phyloP scores from a whole-genome alignment of 139 green algal genomes.

The Chlorella sp. region DNA sequence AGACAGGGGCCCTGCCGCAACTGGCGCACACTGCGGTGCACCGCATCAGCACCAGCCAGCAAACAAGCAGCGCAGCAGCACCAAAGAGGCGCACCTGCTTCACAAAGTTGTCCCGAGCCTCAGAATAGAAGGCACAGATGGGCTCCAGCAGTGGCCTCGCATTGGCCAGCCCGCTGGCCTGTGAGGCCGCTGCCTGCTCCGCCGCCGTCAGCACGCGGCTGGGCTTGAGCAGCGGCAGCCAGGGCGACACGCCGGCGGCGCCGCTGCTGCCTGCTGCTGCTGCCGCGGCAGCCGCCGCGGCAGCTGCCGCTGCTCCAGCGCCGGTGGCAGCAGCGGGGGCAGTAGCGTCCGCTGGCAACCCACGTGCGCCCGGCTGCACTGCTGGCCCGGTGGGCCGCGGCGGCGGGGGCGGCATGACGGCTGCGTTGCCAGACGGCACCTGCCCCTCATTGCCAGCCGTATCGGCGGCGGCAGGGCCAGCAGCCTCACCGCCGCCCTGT shows the following conservation, averaged over 20 bases:
- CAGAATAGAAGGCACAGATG: neutral
- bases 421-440: neutral
- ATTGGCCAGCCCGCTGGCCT: constrained; percentile 8
- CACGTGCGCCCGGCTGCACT: neutral
- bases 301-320: neutral
- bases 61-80: neutral
- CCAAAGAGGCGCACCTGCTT: neutral
- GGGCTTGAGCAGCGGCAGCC: constrained; percentile 16
- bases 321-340: neutral
- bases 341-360: neutral
- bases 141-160: constrained; percentile 13
- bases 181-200: neutral
- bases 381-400: neutral
- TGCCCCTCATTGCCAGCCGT: neutral
- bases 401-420: constrained; percentile 23
- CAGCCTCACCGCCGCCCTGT: too few relatives aligned
- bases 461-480: neutral
- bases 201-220: neutral
- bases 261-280: neutral
- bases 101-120: constrained; percentile 29
- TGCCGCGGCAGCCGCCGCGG: neutral
- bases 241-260: neutral
- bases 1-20: too few relatives aligned
- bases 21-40: too few relatives aligned
- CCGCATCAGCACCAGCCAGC: too few relatives aligned